Conservation (phyloP, 2,329 filamentous ascomycete species). For the Pleomassaria siparia region DNA sequence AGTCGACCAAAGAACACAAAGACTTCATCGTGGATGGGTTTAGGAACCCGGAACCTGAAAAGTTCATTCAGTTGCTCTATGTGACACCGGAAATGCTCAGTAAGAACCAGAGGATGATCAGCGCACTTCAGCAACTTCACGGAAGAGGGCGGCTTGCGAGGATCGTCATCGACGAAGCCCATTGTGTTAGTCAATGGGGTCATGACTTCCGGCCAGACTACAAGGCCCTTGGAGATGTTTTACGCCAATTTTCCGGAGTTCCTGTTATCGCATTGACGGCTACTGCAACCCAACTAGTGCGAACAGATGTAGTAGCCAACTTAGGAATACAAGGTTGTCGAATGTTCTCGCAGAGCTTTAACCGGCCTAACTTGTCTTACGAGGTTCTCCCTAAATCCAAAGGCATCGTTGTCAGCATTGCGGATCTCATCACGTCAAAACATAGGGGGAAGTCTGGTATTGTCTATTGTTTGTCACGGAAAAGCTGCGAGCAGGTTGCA, state of each 20-base stretch:
- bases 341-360: conserved; percentile 90
- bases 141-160: conserved; percentile 73
- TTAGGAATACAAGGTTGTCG: conserved; percentile 79
- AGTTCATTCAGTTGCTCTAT: conserved; percentile 83
- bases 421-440: conserved; percentile 67
- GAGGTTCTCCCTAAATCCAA: conserved; percentile 75
- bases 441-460: conserved; percentile 80
- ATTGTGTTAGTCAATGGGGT: conserved; percentile 98
- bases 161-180: conserved; percentile 97
- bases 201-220: conserved; percentile 98
- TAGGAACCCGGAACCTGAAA: conserved; percentile 65
- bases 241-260: conserved; percentile 71
- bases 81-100: conserved; percentile 96
- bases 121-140: conserved; percentile 69
- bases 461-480: conserved; percentile 86
- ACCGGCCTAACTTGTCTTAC: conserved; percentile 91
- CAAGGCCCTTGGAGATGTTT: conserved; percentile 76
- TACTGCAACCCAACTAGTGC: conserved; percentile 91
- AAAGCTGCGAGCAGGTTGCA: conserved; percentile 79
- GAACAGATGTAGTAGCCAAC: conserved; percentile 87
- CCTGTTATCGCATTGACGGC: conserved; percentile 95
- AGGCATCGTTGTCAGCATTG: conserved; percentile 57
- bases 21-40: conserved; percentile 67
- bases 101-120: conserved; percentile 72
- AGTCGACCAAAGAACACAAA: conserved; percentile 65